Percentiles rank a stretch among this genome's conserved stretches.
phyloP scores from a whole-genome alignment of 495 filamentous ascomycete genomes.

The Annulohypoxylon bovei region DNA sequence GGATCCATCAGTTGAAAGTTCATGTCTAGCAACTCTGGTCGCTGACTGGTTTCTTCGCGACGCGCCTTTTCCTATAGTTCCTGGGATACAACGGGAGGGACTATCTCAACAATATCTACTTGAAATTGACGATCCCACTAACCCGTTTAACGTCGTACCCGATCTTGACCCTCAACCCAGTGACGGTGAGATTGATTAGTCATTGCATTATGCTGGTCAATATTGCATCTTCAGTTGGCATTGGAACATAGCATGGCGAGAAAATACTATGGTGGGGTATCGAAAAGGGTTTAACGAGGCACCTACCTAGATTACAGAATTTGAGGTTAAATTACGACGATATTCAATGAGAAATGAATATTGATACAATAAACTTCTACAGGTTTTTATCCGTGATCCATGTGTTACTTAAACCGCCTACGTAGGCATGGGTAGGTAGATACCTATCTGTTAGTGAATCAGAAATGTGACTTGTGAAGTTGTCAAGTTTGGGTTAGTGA shows the following conservation, averaged over 20 bases:
- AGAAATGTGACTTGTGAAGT: no score
- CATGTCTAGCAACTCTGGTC: neutral
- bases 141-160: no score
- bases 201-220: no score
- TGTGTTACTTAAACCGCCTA: neutral
- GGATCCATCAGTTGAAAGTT: neutral
- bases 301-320: no score
- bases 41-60: slow-evolving; percentile 5
- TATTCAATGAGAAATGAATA: neutral
- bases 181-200: no score
- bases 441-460: no score
- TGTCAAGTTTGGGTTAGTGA: no score
- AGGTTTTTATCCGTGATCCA: neutral
- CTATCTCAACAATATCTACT: neutral
- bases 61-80: neutral
- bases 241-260: neutral
- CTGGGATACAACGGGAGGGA: neutral
- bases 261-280: neutral
- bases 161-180: no score
- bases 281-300: neutral
- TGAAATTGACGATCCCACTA: no score
- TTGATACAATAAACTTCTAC: no score
- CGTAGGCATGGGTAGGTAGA: no score
- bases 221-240: neutral
- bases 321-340: no score